A percentile compares a stretch with the other conserved stretches of the same genome.
These are phyloP conservation scores for Backusella morwellensis DNA, from an alignment of 192 early-diverging fungal genomes.

Conservation along the genomic window DNA sequence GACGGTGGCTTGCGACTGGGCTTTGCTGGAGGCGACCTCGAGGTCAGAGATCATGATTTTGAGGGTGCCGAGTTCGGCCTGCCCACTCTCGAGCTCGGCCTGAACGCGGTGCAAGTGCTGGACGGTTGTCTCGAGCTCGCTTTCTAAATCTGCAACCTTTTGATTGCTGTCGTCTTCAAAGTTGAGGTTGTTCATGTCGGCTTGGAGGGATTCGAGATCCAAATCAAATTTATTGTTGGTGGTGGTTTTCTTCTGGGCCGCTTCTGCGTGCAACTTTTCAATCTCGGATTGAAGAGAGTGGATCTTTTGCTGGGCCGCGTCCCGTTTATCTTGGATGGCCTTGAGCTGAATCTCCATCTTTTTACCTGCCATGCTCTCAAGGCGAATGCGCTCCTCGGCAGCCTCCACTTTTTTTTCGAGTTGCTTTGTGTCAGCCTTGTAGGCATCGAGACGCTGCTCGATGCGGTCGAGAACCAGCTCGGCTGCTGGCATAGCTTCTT, in stretches of 20 bases:
- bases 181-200: conserved; percentile 4
- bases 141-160: conserved; percentile 8
- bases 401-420: conserved; percentile 41
- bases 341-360: conserved; percentile 29
- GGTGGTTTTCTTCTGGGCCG: not conserved
- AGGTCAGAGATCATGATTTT: conserved; percentile 23
- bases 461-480: conserved; percentile 17
- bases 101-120: conserved; percentile 1
- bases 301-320: conserved; percentile 11
- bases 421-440: conserved; percentile 23
- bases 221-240: not conserved
- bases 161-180: conserved; percentile 9
- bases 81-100: not conserved
- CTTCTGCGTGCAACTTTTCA: not conserved
- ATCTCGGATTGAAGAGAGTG: not conserved
- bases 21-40: conserved; percentile 33
- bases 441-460: conserved; percentile 35
- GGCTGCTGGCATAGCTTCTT: not conserved
- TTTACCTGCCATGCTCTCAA: conserved; percentile 17
- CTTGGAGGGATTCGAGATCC: conserved; percentile 10
- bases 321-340: conserved; percentile 13
- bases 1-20: conserved; percentile 10
- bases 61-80: not conserved
- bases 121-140: not conserved
- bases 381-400: conserved; percentile 27